phyloP scores from a whole-genome alignment of 2,329 filamentous ascomycete genomes.

The Diaporthe citrichinensis region DNA sequence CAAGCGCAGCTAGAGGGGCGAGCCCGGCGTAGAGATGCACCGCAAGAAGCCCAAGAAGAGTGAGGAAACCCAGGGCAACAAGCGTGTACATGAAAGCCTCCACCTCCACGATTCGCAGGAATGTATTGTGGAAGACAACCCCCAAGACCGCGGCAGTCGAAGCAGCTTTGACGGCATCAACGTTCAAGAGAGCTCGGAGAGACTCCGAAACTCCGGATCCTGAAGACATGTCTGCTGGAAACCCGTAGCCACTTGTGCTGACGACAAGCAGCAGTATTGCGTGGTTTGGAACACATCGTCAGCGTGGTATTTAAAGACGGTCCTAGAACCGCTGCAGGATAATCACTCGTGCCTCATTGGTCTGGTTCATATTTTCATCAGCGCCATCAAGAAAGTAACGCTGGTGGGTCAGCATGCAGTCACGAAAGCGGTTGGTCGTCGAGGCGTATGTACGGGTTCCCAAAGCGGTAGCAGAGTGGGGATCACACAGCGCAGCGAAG shows the following conservation, averaged over 20 bases:
- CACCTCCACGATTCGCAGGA: constrained; percentile 26
- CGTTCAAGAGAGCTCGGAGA: neutral
- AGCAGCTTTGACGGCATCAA: neutral
- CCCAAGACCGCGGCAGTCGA: constrained; percentile 8
- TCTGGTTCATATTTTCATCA: neutral
- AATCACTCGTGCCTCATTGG: neutral
- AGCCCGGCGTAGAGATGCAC: neutral
- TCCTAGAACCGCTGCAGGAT: no score
- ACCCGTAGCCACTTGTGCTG: neutral
- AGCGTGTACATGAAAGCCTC: constrained; percentile 25
- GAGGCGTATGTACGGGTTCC: neutral
- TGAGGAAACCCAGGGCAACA: neutral
- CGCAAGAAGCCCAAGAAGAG: neutral
- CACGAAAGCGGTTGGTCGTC: neutral
- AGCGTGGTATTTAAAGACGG: neutral
- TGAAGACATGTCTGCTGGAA: constrained; percentile 5
- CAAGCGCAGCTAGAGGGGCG: neutral
- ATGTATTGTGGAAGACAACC: constrained; percentile 21
- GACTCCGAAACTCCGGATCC: neutral
- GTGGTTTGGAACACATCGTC: neutral
- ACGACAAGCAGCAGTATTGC: neutral
- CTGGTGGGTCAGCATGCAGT: neutral
- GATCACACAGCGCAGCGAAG: neutral
- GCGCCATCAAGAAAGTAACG: neutral
- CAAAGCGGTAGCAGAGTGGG: neutral